These are phyloP conservation scores for Agrostemma githago DNA, from an alignment of 148 eudicot genomes.

Conservation along the genomic window DNA sequence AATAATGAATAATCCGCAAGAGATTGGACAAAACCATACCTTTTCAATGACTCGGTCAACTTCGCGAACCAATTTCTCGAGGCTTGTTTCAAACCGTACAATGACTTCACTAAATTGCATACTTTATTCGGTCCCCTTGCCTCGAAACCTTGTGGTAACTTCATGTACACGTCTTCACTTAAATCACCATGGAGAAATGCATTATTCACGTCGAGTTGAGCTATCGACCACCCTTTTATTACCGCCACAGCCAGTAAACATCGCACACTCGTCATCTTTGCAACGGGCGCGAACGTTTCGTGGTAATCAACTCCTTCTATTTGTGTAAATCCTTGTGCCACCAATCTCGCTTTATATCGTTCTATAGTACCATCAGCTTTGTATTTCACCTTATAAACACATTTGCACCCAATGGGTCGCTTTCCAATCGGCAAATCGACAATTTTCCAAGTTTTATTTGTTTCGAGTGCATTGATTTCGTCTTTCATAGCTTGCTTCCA, in stretches of 20 bases:
- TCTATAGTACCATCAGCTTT: conserved; percentile 3
- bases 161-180: neutral
- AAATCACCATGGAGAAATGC: too few relatives aligned
- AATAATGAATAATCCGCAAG: too few relatives aligned
- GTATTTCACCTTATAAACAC: neutral
- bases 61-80: neutral
- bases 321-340: neutral
- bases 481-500: neutral
- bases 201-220: too few relatives aligned
- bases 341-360: neutral
- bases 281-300: too few relatives aligned
- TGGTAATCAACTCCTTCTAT: too few relatives aligned
- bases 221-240: too few relatives aligned
- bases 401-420: neutral
- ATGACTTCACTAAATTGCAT: neutral
- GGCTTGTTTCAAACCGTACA: neutral
- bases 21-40: neutral
- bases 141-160: neutral
- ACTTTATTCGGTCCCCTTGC: neutral
- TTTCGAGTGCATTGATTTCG: neutral
- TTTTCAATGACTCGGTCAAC: neutral
- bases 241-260: too few relatives aligned
- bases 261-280: neutral
- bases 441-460: too few relatives aligned
- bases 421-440: neutral